A percentile compares a stretch with the other conserved stretches of the same genome.
Evolutionary conservation across 192 early-diverging fungal genomes (phyloP).

Genomic region (Glomus cerebriforme): DNA sequence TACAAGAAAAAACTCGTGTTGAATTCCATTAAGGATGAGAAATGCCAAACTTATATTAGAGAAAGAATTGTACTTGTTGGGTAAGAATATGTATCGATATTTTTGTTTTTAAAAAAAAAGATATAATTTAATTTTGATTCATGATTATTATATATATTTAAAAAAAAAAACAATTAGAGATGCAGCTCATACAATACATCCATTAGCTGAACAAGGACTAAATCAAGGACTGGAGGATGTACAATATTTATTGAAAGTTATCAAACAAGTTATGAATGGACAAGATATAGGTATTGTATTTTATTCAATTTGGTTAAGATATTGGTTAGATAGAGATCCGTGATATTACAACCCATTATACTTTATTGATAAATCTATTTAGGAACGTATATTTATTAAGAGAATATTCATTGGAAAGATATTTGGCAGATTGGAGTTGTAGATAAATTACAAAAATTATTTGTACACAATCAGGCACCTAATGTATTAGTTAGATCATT

Average conservation of each 20-base stretch:
- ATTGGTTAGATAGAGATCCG: too few relatives aligned
- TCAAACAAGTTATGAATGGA: constrained; percentile 70
- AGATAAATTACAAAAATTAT: constrained; percentile 83
- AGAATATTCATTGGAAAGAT: constrained; percentile 82
- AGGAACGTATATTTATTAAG: constrained; percentile 69
- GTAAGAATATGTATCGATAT: constrained; percentile 36
- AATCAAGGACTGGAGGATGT: constrained; percentile 93
- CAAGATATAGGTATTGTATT: constrained; percentile 72
- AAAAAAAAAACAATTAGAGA: constrained; percentile 54
- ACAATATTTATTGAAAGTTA: constrained; percentile 60
- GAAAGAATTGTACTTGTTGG: constrained; percentile 87
- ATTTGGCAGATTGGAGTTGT: constrained; percentile 76
- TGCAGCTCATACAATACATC: constrained; percentile 95
- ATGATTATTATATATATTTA: neutral
- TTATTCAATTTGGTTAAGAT: neutral
- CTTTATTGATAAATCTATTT: neutral
- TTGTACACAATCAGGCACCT: constrained; percentile 63
- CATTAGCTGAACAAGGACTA: constrained; percentile 94
- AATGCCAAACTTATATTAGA: constrained; percentile 77
- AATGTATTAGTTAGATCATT: constrained; percentile 71
- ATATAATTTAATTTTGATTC: neutral
- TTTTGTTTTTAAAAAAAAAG: too few relatives aligned
- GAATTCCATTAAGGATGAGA: constrained; percentile 81
- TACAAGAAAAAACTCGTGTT: constrained; percentile 68
- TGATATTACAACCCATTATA: too few relatives aligned